phyloP scores from a whole-genome alignment of 345 rosid genomes.

The Linum usitatissimum region DNA sequence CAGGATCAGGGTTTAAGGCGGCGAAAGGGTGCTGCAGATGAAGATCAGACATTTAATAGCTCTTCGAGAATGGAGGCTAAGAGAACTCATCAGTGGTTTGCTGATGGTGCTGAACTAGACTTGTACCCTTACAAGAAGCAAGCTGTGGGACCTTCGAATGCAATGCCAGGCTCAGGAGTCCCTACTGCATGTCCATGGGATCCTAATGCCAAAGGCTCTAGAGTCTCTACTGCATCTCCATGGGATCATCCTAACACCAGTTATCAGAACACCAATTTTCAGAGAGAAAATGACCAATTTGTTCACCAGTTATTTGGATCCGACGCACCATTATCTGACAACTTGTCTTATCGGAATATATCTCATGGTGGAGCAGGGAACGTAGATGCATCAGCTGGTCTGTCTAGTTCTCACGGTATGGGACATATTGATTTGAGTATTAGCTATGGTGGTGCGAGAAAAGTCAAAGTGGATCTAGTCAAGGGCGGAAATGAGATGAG shows the following conservation, averaged over 20 bases:
- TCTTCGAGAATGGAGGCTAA: slow-evolving; percentile 52
- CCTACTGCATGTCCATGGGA: slow-evolving; percentile 47
- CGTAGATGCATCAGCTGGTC: slow-evolving; percentile 38
- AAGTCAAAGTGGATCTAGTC: slow-evolving; percentile 52
- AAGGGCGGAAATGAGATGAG: slow-evolving; percentile 36
- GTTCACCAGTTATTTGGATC: slow-evolving; percentile 54
- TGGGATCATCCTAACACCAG: slow-evolving; percentile 15
- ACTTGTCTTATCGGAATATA: slow-evolving; percentile 39
- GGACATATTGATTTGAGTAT: slow-evolving; percentile 50
- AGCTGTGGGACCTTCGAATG: slow-evolving; percentile 37
- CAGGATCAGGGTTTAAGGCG: slow-evolving; percentile 66
- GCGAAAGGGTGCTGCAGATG: slow-evolving; percentile 39
- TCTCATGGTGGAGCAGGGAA: slow-evolving; percentile 31
- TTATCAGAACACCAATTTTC: slow-evolving; percentile 44
- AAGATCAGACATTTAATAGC: slow-evolving; percentile 41
- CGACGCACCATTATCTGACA: slow-evolving; percentile 44
- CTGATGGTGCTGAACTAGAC: slow-evolving; percentile 49
- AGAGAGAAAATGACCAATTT: slow-evolving; percentile 37
- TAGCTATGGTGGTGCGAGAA: slow-evolving; percentile 45
- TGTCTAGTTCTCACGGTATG: slow-evolving; percentile 45
- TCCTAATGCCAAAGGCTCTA: slow-evolving; percentile 27
- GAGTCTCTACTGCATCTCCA: slow-evolving; percentile 25
- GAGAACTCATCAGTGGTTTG: slow-evolving; percentile 67
- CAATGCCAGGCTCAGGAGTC: slow-evolving; percentile 24
- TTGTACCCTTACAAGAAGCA: slow-evolving; percentile 71